Evolutionary conservation across 345 rosid species (phyloP).

Genomic region (Microcos paniculata): DNA sequence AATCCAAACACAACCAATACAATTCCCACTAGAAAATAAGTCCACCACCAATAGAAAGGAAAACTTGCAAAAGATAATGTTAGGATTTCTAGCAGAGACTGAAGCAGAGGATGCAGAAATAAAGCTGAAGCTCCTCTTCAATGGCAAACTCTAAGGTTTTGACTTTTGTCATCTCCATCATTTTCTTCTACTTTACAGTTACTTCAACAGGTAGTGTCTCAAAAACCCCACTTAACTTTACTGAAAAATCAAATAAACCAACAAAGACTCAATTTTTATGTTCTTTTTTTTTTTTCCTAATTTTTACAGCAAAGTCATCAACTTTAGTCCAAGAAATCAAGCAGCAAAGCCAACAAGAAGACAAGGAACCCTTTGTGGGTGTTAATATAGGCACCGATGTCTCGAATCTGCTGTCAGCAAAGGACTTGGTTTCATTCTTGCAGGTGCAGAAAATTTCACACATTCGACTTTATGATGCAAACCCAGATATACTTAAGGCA

Average conservation of each 20-base stretch:
- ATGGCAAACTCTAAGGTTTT: conserved; percentile 58
- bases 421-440: conserved; percentile 60
- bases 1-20: conserved; percentile 13
- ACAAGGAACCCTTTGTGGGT: conserved; percentile 76
- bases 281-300: not conserved
- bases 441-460: conserved; percentile 75
- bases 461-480: conserved; percentile 76
- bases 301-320: conserved; percentile 33
- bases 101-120: conserved; percentile 44
- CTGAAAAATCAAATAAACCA: not conserved
- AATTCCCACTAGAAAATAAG: conserved; percentile 8
- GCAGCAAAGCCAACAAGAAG: conserved; percentile 40
- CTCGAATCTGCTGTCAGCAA: conserved; percentile 47
- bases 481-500: conserved; percentile 73
- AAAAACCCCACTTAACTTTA: not conserved
- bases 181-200: conserved; percentile 35
- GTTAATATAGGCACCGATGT: conserved; percentile 84
- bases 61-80: conserved; percentile 60
- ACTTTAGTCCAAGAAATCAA: conserved; percentile 26
- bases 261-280: not conserved
- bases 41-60: not conserved
- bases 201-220: conserved; percentile 22
- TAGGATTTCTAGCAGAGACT: conserved; percentile 44
- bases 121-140: conserved; percentile 49
- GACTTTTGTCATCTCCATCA: conserved; percentile 16